A percentile compares a stretch with the other conserved stretches of the same genome.
Evolutionary conservation across 164 flowering plant species (phyloP).

Genomic region (Litsea cubeba): DNA sequence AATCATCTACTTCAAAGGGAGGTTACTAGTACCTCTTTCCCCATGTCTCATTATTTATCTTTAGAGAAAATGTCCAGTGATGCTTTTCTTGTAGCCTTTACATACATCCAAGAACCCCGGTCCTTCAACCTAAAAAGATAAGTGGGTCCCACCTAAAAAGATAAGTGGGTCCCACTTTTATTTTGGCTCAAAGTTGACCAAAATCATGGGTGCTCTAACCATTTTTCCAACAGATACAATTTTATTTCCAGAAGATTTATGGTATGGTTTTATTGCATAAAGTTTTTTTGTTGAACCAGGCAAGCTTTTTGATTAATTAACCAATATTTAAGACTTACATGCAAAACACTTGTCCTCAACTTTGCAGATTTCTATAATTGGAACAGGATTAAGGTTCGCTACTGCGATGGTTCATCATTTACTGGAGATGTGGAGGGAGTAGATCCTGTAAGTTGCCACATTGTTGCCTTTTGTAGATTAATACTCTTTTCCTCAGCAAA

Average conservation of each 20-base stretch:
- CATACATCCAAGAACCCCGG: too few species aligned
- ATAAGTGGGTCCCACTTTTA: too few species aligned
- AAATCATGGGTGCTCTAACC: too few species aligned
- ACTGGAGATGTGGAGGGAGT: slow-evolving; percentile 59
- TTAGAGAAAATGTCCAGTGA: too few species aligned
- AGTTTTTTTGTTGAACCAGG: neutral
- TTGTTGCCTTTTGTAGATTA: neutral
- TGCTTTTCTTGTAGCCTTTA: too few species aligned
- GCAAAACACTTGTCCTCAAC: neutral
- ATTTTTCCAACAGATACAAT: too few species aligned
- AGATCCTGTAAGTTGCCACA: slow-evolving; percentile 7
- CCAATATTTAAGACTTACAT: neutral
- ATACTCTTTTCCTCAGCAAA: neutral
- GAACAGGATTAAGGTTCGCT: slow-evolving; percentile 62
- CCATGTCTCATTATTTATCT: too few species aligned
- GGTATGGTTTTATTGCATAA: neutral
- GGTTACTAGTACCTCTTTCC: too few species aligned
- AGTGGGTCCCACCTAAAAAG: too few species aligned
- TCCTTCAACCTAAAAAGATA: too few species aligned
- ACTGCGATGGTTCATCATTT: slow-evolving; percentile 75
- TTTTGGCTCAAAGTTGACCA: too few species aligned
- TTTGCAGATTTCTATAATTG: slow-evolving; percentile 62
- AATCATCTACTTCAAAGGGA: too few species aligned
- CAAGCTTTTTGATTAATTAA: neutral
- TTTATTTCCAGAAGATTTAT: neutral